phyloP scores from a whole-genome alignment of 257 asterid species.

The Agastache rugosa region DNA sequence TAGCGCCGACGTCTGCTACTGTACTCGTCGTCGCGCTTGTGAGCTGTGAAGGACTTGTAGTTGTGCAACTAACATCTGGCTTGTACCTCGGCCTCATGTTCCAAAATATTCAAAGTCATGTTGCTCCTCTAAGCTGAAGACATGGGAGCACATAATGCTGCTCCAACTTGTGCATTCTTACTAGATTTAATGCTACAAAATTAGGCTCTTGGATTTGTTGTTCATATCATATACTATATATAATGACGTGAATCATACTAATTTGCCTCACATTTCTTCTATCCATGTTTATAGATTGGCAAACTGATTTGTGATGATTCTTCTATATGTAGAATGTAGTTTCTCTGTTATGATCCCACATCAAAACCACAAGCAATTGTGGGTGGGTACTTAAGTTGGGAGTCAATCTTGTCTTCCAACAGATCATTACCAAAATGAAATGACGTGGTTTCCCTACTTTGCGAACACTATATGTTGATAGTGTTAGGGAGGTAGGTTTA shows the following conservation, averaged over 20 bases:
- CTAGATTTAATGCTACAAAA: not conserved
- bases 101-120: not conserved
- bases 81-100: not conserved
- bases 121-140: not conserved
- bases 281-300: not conserved
- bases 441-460: no score
- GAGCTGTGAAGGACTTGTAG: not conserved
- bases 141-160: not conserved
- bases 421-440: no score
- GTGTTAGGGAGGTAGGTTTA: no score
- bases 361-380: no score
- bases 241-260: not conserved
- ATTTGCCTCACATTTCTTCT: not conserved
- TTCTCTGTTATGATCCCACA: no score
- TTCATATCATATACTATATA: not conserved
- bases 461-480: no score
- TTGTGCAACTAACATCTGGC: not conserved
- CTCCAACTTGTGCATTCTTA: not conserved
- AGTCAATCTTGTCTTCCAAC: not conserved
- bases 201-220: not conserved
- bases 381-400: no score
- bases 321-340: not conserved
- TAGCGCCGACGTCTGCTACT: constrained; percentile 20
- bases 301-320: not conserved
- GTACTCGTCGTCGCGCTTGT: no score